Conservation (phyloP, 2,329 filamentous ascomycete species). For the Botrytis deweyae region DNA sequence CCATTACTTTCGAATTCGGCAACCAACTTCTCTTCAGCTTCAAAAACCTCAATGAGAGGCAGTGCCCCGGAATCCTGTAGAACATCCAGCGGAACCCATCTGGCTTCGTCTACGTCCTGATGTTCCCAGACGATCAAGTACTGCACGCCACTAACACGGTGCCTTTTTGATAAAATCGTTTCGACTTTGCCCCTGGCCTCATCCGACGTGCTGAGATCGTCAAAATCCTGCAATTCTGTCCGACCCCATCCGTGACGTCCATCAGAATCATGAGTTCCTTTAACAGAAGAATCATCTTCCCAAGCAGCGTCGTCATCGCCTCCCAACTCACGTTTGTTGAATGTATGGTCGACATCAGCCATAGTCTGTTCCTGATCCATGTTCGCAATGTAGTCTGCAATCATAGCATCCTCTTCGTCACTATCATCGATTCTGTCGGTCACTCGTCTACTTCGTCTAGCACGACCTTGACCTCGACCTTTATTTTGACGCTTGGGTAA, state of each 20-base stretch:
- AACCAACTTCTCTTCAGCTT: conserved; percentile 39
- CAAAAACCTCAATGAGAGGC: conserved; percentile 39
- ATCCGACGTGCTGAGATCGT: conserved; percentile 51
- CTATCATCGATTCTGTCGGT: neutral
- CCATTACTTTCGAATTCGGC: conserved; percentile 40
- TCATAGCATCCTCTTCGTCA: conserved; percentile 31
- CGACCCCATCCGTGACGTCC: conserved; percentile 44
- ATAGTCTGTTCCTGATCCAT: conserved; percentile 36
- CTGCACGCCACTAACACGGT: conserved; percentile 46
- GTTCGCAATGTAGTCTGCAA: conserved; percentile 41
- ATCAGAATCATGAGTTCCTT: conserved; percentile 4
- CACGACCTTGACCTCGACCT: conserved; percentile 17
- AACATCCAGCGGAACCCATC: conserved; percentile 46
- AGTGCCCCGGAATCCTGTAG: conserved; percentile 38
- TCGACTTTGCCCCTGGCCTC: conserved; percentile 45
- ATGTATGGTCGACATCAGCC: conserved; percentile 13
- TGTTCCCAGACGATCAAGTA: conserved; percentile 52
- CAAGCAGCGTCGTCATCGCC: conserved; percentile 41
- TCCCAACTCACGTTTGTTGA: conserved; percentile 45
- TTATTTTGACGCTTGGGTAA: conserved; percentile 14
- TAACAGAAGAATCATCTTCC: conserved; percentile 26
- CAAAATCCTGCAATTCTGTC: conserved; percentile 47
- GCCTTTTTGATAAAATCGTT: conserved; percentile 47
- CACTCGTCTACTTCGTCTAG: neutral
- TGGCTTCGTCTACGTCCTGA: conserved; percentile 47